Percentiles rank a stretch among this genome's conserved stretches.
These are phyloP conservation scores for Linaria vulgaris DNA, from an alignment of 257 asterid species.

Conservation along the genomic window DNA sequence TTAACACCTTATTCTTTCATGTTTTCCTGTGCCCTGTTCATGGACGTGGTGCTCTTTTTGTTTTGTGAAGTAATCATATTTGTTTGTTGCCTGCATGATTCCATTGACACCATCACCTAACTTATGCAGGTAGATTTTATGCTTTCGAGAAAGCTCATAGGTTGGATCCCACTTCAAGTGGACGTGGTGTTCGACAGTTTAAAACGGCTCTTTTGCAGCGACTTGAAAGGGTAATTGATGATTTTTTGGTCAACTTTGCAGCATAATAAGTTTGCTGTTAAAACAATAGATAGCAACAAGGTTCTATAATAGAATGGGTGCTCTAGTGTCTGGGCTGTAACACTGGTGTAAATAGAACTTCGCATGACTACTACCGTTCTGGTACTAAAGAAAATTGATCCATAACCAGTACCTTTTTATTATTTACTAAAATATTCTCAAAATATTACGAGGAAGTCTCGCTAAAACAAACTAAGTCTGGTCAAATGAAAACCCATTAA, in stretches of 20 bases:
- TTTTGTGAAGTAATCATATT: no score
- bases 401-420: not conserved
- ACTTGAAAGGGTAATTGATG: conserved; percentile 72
- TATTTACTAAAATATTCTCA: not conserved
- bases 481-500: no score
- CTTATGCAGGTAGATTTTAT: conserved; percentile 83
- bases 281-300: not conserved
- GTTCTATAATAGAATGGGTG: not conserved
- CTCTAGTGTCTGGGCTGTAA: not conserved
- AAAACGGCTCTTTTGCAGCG: conserved; percentile 96
- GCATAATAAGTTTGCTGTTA: conserved; percentile 14
- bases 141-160: conserved; percentile 97
- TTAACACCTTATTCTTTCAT: no score
- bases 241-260: conserved; percentile 4
- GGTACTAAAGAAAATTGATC: not conserved
- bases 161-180: conserved; percentile 94
- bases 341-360: not conserved
- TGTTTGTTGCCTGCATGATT: conserved; percentile 11
- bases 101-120: conserved; percentile 22
- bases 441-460: not conserved
- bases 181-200: conserved; percentile 98
- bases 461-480: not conserved
- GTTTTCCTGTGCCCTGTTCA: no score
- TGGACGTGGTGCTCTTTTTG: no score
- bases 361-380: not conserved